Conservation (phyloP, 306 rosid genomes). For the Abrus precatorius region DNA sequence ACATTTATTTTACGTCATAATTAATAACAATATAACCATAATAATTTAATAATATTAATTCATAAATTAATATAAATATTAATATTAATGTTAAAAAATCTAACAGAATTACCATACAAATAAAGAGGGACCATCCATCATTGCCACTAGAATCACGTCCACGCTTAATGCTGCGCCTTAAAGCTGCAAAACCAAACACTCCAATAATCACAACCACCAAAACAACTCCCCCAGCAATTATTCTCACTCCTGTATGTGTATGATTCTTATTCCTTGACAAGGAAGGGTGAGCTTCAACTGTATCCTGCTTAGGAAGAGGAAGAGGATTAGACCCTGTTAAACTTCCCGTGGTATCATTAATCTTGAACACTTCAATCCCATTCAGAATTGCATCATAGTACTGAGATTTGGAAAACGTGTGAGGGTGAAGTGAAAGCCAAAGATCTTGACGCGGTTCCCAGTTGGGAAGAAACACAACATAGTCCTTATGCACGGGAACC, state of each 20-base stretch:
- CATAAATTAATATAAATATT: too few species aligned
- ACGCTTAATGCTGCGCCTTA: background rate
- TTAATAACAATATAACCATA: too few species aligned
- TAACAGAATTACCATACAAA: constrained; percentile 76
- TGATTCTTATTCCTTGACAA: background rate
- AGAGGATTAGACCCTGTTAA: constrained; percentile 71
- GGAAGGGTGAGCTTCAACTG: constrained; percentile 45
- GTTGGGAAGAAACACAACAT: constrained; percentile 54
- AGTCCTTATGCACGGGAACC: constrained; percentile 57
- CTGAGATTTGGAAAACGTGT: background rate
- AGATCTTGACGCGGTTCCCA: constrained; percentile 66
- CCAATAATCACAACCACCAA: constrained; percentile 64
- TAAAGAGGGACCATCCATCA: constrained; percentile 85
- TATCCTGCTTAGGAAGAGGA: constrained; percentile 48
- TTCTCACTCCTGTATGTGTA: too few species aligned
- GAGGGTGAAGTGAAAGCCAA: constrained; percentile 70
- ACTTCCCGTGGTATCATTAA: constrained; percentile 55
- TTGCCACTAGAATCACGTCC: too few species aligned
- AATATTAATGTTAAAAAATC: too few species aligned
- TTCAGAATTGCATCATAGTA: constrained; percentile 63
- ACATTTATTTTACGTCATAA: too few species aligned
- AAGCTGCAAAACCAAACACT: constrained; percentile 45
- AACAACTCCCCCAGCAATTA: constrained; percentile 61
- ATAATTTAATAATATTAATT: too few species aligned
- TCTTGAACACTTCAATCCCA: constrained; percentile 76